phyloP scores from a whole-genome alignment of 2,329 filamentous ascomycete species.

The Zopfia rhizophila region DNA sequence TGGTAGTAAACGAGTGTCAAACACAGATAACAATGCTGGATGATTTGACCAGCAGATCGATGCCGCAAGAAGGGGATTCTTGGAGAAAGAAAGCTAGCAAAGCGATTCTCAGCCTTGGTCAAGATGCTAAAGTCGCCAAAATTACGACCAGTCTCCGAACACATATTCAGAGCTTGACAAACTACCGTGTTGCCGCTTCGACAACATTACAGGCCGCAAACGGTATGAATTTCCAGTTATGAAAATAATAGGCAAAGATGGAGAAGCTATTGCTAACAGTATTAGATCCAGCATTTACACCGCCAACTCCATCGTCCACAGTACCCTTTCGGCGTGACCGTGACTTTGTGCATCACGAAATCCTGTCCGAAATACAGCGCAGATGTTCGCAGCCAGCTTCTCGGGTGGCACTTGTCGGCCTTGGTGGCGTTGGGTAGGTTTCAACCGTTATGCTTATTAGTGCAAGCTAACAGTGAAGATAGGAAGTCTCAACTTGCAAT shows the following conservation, averaged over 20 bases:
- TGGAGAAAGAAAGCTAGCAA: slow-evolving; percentile 16
- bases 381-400: slow-evolving; percentile 43
- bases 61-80: slow-evolving; percentile 17
- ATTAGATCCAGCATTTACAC: too few species aligned
- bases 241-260: too few species aligned
- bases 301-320: slow-evolving; percentile 26
- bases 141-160: slow-evolving; percentile 10
- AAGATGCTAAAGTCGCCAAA: slow-evolving; percentile 23
- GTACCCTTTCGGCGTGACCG: slow-evolving; percentile 31
- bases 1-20: slow-evolving; percentile 20
- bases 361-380: slow-evolving; percentile 22
- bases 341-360: slow-evolving; percentile 29
- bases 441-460: not conserved
- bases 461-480: slow-evolving; percentile 1
- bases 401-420: slow-evolving; percentile 29
- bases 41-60: slow-evolving; percentile 16
- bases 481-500: slow-evolving; percentile 6
- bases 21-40: slow-evolving; percentile 23
- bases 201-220: not conserved
- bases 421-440: slow-evolving; percentile 38
- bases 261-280: too few species aligned
- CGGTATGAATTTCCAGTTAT: not conserved
- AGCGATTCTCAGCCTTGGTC: slow-evolving; percentile 19
- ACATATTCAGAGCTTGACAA: slow-evolving; percentile 16
- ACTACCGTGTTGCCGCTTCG: slow-evolving; percentile 10